A percentile compares a stretch with the other conserved stretches of the same genome.
Evolutionary conservation across 495 filamentous ascomycete genomes (phyloP).

Genomic region (Penicillium arizonense): DNA sequence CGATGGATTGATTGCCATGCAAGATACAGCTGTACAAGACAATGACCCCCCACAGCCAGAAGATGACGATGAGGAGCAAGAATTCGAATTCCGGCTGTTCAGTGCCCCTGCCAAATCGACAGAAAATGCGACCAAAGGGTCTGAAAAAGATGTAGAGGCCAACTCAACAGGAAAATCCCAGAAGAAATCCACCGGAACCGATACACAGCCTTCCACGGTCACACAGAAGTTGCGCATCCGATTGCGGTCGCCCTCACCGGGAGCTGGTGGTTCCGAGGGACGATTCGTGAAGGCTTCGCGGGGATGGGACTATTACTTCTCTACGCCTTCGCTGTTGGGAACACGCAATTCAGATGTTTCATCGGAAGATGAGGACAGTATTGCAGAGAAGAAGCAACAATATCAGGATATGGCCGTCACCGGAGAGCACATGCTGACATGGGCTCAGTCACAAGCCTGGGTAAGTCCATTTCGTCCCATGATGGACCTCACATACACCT

Average conservation of each 20-base stretch:
- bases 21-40: background rate
- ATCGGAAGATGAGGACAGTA: slow-evolving; percentile 3
- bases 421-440: slow-evolving; percentile 35
- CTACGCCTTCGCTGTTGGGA: slow-evolving; percentile 30
- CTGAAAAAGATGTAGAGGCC: background rate
- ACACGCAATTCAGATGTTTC: slow-evolving; percentile 2
- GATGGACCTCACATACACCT: too few relatives aligned
- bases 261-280: slow-evolving; percentile 26
- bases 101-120: slow-evolving; percentile 28
- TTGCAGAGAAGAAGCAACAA: slow-evolving; percentile 26
- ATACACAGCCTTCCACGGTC: background rate
- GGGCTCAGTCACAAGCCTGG: slow-evolving; percentile 36
- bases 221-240: slow-evolving; percentile 43
- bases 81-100: slow-evolving; percentile 49
- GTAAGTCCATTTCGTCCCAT: slow-evolving; percentile 21
- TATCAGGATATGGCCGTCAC: slow-evolving; percentile 43
- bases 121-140: background rate
- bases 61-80: slow-evolving; percentile 42
- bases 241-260: slow-evolving; percentile 40
- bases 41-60: background rate
- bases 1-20: slow-evolving; percentile 21
- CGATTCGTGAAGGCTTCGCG: slow-evolving; percentile 43
- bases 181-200: background rate
- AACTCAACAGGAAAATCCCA: too few relatives aligned
- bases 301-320: slow-evolving; percentile 46